Evolutionary conservation across 805 yeast genomes (phyloP), one percentile per base, ranked within the genome.

Genomic region (Debaryomyces tyrocola): DNA sequence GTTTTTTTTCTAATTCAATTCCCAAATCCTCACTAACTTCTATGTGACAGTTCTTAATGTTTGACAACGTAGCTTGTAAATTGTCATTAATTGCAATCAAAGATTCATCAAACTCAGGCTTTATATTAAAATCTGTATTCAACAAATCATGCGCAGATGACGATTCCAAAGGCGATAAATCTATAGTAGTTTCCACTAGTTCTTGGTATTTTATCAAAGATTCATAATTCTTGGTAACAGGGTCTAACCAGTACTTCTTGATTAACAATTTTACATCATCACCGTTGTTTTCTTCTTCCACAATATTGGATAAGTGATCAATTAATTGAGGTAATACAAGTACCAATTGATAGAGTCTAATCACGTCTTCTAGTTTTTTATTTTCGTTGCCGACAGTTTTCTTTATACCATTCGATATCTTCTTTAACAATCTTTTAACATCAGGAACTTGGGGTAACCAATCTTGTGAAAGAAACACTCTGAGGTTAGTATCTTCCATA

Each of bases 141-240:
- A 69, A 56, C 14, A 62, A 55, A 27, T 62, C 62, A 47, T 59
- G 56, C 2, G 66, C 61, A 6, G 66, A 59, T n/a, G 60, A 44
- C 38, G 84, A 77, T 39, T 87, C 91, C 47, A 90, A 74, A 2
- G 96, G 90, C 17, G 85, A 81, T 40, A 94, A 72, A 60, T 94
- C 99, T 20, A 94, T 84, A 0, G 98, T 91, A 2, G 96, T 85
- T 63, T 94, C 97, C 8, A 94, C 91, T 60, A 94, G 74, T 60
- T 90, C 96, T 62, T 87, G 85, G 35, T 86, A 78, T 54, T 87
- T 90, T 14, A 67, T 61, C 42, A 94, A 71, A 1, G 86, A 79
- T 2, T 62, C 65, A 33, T 76, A 67, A 43, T 75, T 68, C 21
- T 75, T 74, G 12, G 66, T 57, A 15, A 92, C 59, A 1, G 88